phyloP scores from a whole-genome alignment of 768 basidiomycete genomes.

The Hericium erinaceus region DNA sequence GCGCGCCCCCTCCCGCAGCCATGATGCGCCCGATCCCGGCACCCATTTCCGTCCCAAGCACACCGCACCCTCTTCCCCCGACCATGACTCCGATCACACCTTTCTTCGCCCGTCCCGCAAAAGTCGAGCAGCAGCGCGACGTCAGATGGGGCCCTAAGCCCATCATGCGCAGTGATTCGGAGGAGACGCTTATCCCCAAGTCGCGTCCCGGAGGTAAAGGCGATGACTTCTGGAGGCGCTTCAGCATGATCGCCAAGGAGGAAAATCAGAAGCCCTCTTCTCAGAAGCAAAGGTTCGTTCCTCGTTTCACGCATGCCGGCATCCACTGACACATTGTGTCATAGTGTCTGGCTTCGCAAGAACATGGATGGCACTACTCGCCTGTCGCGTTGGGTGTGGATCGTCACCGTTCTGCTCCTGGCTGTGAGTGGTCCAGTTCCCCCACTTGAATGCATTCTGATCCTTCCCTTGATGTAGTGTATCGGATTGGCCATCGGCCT shows the following conservation, averaged over 20 bases:
- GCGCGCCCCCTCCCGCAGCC: slow-evolving; percentile 20
- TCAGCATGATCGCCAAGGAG: slow-evolving; percentile 74
- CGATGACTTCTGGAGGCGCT: slow-evolving; percentile 82
- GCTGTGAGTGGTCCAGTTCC: slow-evolving; percentile 29
- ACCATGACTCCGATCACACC: slow-evolving; percentile 75
- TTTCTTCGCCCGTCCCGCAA: slow-evolving; percentile 59
- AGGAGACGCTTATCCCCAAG: slow-evolving; percentile 57
- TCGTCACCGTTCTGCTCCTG: slow-evolving; percentile 52
- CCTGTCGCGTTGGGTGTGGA: slow-evolving; percentile 61
- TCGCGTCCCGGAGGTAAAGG: slow-evolving; percentile 57
- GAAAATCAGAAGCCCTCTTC: slow-evolving; percentile 33
- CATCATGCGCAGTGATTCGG: slow-evolving; percentile 61
- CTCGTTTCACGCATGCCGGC: background rate
- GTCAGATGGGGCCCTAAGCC: slow-evolving; percentile 28
- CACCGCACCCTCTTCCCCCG: slow-evolving; percentile 68
- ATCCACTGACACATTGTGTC: background rate
- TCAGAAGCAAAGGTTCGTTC: slow-evolving; percentile 35
- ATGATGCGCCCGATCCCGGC: slow-evolving; percentile 15
- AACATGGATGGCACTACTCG: slow-evolving; percentile 44
- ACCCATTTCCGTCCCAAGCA: slow-evolving; percentile 32
- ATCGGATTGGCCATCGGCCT: slow-evolving; percentile 49
- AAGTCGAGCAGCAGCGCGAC: slow-evolving; percentile 26
- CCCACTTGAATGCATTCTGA: background rate
- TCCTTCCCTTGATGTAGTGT: slow-evolving; percentile 21
- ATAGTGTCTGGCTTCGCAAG: slow-evolving; percentile 60